Evolutionary conservation across 2,329 filamentous ascomycete species (phyloP).

Genomic region (Trichophyton simii): DNA sequence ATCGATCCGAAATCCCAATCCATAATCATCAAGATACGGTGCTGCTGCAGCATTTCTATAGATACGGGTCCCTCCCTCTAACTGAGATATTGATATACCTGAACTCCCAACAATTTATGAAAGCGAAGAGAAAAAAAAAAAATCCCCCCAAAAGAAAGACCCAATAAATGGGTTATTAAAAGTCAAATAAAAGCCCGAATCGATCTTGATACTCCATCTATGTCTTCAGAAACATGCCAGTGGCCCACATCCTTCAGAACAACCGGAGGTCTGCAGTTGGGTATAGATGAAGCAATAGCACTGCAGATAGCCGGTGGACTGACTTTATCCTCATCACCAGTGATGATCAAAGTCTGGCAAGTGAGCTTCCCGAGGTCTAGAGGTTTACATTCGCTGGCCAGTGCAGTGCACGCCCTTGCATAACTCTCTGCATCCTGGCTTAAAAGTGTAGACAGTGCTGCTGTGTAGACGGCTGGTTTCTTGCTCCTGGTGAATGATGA

Average conservation of each 20-base stretch:
- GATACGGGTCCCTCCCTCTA: no score
- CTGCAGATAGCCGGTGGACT: conserved; percentile 27
- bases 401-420: conserved; percentile 41
- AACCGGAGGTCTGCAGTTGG: conserved; percentile 18
- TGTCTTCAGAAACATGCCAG: conserved; percentile 41
- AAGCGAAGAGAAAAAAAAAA: no score
- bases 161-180: not conserved
- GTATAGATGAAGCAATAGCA: conserved; percentile 17
- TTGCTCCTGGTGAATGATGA: conserved; percentile 26
- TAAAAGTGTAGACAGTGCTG: conserved; percentile 35
- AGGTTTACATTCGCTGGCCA: conserved; percentile 29
- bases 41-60: no score
- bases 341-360: conserved; percentile 30
- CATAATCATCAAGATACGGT: no score
- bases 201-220: conserved; percentile 13
- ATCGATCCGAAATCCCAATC: not conserved
- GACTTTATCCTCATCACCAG: conserved; percentile 37
- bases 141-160: no score
- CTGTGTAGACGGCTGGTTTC: conserved; percentile 32
- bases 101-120: no score
- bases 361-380: conserved; percentile 26
- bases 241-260: conserved; percentile 35
- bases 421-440: conserved; percentile 42
- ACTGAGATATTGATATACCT: no score
- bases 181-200: conserved; percentile 1